phyloP scores from a whole-genome alignment of 2,329 filamentous ascomycete genomes.

The Pyrenophora tritici-repentis region DNA sequence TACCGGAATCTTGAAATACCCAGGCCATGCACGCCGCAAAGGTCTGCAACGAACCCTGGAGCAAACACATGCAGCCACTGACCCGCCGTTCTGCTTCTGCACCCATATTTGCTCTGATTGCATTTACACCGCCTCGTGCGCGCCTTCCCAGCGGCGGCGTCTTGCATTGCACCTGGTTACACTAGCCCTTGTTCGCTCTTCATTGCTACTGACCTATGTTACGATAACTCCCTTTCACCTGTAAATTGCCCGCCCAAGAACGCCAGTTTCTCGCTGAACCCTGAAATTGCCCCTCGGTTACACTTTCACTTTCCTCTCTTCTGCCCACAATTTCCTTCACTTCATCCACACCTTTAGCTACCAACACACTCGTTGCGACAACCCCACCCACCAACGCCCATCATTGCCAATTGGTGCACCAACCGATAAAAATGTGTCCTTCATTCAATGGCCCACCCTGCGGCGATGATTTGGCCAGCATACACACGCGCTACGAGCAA shows the following conservation, averaged over 20 bases:
- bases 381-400: not conserved
- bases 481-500: constrained; percentile 41
- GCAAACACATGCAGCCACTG: constrained; percentile 7
- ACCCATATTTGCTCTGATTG: constrained; percentile 13
- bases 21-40: constrained; percentile 12
- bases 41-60: constrained; percentile 2
- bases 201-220: constrained; percentile 6
- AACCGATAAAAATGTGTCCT: not conserved
- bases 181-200: constrained; percentile 12
- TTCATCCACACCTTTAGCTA: not conserved
- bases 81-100: constrained; percentile 10
- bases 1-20: not conserved
- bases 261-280: not conserved
- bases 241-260: constrained; percentile 8
- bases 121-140: constrained; percentile 17
- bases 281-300: constrained; percentile 4
- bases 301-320: not conserved
- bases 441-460: not conserved
- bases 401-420: not conserved
- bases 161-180: constrained; percentile 17
- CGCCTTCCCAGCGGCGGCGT: constrained; percentile 14
- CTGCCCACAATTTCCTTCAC: not conserved
- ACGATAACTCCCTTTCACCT: constrained; percentile 17
- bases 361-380: not conserved
- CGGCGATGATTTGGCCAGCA: constrained; percentile 9